These are phyloP conservation scores for Gliomastix tumulicola DNA, from an alignment of 2,329 filamentous ascomycete species.

Conservation along the genomic window DNA sequence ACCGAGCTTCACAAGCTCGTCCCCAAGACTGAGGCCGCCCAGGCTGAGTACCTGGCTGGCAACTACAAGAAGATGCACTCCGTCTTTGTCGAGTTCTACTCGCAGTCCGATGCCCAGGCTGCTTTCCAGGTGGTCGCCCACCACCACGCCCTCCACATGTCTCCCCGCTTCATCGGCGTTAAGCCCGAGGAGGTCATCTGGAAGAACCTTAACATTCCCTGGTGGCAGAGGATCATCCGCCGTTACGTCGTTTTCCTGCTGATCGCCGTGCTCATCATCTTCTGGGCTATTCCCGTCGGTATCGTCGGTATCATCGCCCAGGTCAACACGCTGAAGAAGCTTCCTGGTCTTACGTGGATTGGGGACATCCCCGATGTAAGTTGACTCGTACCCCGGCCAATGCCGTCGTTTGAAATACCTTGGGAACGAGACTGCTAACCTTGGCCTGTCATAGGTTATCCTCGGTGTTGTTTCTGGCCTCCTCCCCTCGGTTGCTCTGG, in stretches of 20 bases:
- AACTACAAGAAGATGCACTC: constrained; percentile 60
- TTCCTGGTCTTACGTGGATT: constrained; percentile 71
- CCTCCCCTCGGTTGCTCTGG: constrained; percentile 70
- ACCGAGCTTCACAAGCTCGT: constrained; percentile 46
- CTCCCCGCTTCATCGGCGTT: constrained; percentile 76
- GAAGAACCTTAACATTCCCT: constrained; percentile 62
- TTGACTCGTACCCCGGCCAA: background rate
- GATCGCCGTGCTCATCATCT: constrained; percentile 69
- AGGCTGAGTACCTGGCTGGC: constrained; percentile 55
- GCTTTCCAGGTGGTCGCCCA: constrained; percentile 80
- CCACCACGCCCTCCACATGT: constrained; percentile 76
- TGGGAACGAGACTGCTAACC: background rate
- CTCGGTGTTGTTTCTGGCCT: constrained; percentile 78
- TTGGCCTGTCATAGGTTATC: constrained; percentile 31
- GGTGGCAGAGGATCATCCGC: constrained; percentile 72
- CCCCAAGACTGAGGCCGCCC: constrained; percentile 58
- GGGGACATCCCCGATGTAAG: constrained; percentile 52
- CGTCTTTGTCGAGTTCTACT: constrained; percentile 89
- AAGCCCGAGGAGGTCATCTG: constrained; percentile 79
- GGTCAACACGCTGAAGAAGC: constrained; percentile 59
- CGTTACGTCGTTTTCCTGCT: constrained; percentile 56
- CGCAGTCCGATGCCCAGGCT: constrained; percentile 74
- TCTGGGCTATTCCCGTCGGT: constrained; percentile 74
- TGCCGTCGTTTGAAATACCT: too few relatives aligned
- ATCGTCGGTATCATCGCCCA: constrained; percentile 83